Percentiles rank a stretch among this genome's conserved stretches.
These are phyloP conservation scores for Podospora anserina DNA, from an alignment of 495 filamentous ascomycete species.

Conservation along the genomic window DNA sequence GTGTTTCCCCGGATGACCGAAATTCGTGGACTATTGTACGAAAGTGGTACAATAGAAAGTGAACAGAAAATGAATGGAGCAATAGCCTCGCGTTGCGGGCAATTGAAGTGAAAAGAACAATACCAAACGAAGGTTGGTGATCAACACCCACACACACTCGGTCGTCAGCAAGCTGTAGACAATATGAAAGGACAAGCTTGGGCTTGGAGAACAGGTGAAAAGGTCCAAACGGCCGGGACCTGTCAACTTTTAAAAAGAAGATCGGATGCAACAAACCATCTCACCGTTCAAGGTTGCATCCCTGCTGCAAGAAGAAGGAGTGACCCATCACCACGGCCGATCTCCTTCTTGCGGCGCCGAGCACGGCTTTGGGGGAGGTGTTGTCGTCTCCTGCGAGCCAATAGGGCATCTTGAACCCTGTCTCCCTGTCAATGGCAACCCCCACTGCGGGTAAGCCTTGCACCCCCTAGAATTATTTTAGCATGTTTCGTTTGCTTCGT, in stretches of 20 bases:
- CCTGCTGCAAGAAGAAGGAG: slow-evolving; percentile 7
- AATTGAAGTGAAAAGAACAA: slow-evolving; percentile 2
- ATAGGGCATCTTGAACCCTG: not conserved
- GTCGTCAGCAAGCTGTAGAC: slow-evolving; percentile 6
- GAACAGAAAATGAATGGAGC: slow-evolving; percentile 6
- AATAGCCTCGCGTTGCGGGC: not conserved
- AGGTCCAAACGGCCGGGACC: not conserved
- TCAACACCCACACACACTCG: slow-evolving; percentile 15
- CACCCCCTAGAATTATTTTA: slow-evolving; percentile 3
- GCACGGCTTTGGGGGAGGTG: not conserved
- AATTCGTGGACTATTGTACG: not conserved
- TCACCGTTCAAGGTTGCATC: slow-evolving; percentile 8
- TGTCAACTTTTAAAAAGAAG: slow-evolving; percentile 8
- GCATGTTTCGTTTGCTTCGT: slow-evolving; percentile 12
- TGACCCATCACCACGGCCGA: slow-evolving; percentile 3
- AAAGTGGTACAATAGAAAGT: not conserved
- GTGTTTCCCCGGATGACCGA: not conserved
- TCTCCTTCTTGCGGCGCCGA: not conserved
- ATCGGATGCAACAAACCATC: not conserved
- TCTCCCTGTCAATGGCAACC: not conserved
- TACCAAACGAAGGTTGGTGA: slow-evolving; percentile 18
- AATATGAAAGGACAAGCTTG: slow-evolving; percentile 3
- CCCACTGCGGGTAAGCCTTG: slow-evolving; percentile 1
- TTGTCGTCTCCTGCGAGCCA: not conserved
- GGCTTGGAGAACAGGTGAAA: slow-evolving; percentile 8